phyloP scores from a whole-genome alignment of 768 basidiomycete genomes.

The Serendipita sp. region DNA sequence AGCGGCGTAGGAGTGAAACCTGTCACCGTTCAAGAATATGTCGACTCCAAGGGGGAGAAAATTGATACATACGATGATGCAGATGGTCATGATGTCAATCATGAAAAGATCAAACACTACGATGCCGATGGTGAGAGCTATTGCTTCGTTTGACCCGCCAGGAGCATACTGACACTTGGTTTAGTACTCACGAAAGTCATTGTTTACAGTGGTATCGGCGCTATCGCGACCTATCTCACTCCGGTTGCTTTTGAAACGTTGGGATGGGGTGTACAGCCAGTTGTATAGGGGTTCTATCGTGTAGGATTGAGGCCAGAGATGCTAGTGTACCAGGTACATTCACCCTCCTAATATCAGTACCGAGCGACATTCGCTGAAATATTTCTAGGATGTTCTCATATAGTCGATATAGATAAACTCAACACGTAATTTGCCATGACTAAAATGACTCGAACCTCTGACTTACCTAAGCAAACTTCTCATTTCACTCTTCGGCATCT shows the following conservation, averaged over 20 bases:
- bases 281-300: background rate
- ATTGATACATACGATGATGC: conserved; percentile 6
- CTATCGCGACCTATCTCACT: conserved; percentile 43
- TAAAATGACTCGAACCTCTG: too few species aligned
- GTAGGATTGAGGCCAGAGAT: background rate
- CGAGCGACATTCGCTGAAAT: too few species aligned
- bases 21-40: conserved; percentile 8
- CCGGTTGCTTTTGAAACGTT: conserved; percentile 54
- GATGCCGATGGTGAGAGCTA: conserved; percentile 63
- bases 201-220: conserved; percentile 76
- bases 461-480: too few species aligned
- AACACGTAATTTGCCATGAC: too few species aligned
- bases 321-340: background rate
- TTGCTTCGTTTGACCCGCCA: background rate
- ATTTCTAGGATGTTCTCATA: too few species aligned
- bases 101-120: conserved; percentile 41
- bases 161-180: conserved; percentile 4
- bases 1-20: background rate
- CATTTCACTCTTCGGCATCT: too few species aligned
- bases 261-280: conserved; percentile 21
- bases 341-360: background rate
- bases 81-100: conserved; percentile 11
- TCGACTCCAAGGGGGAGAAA: conserved; percentile 19
- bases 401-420: too few species aligned
- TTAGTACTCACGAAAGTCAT: conserved; percentile 78